Percentiles rank a stretch among this genome's conserved stretches.
These are phyloP conservation scores for Ascochyta clinopodiicola DNA, from an alignment of 2,329 filamentous ascomycete species.

Conservation along the genomic window DNA sequence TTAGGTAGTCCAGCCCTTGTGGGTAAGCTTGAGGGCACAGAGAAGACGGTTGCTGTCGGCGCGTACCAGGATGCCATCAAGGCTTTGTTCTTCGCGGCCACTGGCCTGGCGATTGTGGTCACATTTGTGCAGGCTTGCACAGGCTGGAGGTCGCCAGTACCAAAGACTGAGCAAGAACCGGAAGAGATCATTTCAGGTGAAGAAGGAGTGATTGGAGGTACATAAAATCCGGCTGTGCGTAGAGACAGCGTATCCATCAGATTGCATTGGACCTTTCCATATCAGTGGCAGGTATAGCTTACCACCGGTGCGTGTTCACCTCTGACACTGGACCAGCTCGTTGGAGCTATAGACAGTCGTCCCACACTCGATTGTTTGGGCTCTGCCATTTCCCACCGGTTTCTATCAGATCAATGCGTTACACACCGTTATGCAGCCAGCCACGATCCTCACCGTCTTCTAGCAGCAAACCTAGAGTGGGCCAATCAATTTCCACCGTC, in stretches of 20 bases:
- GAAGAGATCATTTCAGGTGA: conserved; percentile 35
- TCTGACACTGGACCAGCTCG: background rate
- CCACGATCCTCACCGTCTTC: conserved; percentile 1
- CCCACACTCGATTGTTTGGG: background rate
- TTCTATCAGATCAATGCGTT: background rate
- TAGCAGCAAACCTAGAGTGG: background rate
- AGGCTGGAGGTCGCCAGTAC: conserved; percentile 58
- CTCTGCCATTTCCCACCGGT: background rate
- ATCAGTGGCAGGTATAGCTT: background rate
- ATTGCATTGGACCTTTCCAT: no score
- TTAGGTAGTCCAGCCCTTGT: conserved; percentile 67
- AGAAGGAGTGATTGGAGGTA: conserved; percentile 16
- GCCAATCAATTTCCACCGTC: background rate
- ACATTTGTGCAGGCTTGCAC: conserved; percentile 63
- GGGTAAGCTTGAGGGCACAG: conserved; percentile 54
- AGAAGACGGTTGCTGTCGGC: conserved; percentile 58
- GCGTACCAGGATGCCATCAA: conserved; percentile 63
- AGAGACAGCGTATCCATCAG: background rate
- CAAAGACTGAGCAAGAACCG: conserved; percentile 22
- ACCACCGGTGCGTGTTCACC: background rate
- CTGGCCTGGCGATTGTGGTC: conserved; percentile 57
- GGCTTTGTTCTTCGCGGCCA: conserved; percentile 60
- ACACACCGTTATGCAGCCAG: conserved; percentile 6
- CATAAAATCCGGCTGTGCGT: background rate
- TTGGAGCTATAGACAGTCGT: background rate